These are phyloP conservation scores for Yamadazyma taylorii DNA, from an alignment of 1,139 yeast species.

Conservation along the genomic window DNA sequence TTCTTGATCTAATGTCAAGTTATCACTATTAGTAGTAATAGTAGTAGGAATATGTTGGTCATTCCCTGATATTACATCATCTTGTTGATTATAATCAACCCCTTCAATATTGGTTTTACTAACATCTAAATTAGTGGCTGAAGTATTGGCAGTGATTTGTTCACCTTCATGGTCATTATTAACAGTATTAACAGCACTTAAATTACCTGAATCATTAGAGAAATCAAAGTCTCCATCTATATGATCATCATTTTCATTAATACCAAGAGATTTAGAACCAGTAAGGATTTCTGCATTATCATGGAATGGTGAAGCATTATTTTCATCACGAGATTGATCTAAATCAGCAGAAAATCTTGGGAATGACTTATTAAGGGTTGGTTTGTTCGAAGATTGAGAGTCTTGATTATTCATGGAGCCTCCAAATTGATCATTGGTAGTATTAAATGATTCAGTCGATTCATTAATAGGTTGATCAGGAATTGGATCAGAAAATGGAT, in stretches of 20 bases:
- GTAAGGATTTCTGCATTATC: slow-evolving; percentile 12
- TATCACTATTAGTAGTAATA: neutral
- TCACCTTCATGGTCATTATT: slow-evolving; percentile 12
- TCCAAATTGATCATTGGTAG: slow-evolving; percentile 6
- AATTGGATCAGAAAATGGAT: slow-evolving; percentile 12
- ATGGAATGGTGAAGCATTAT: slow-evolving; percentile 14
- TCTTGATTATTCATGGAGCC: neutral
- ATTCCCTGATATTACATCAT: neutral
- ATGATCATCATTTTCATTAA: slow-evolving; percentile 12
- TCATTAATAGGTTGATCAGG: slow-evolving; percentile 13
- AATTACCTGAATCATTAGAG: slow-evolving; percentile 19
- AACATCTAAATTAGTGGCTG: slow-evolving; percentile 16
- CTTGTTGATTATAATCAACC: neutral
- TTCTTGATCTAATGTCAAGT: neutral
- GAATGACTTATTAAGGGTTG: too few relatives aligned
- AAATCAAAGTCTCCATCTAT: slow-evolving; percentile 33
- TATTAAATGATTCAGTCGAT: slow-evolving; percentile 9
- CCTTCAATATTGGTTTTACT: neutral
- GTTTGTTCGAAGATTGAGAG: too few relatives aligned
- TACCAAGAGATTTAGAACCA: slow-evolving; percentile 2
- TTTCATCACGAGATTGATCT: slow-evolving; percentile 4
- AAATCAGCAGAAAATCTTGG: slow-evolving; percentile 4
- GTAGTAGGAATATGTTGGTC: neutral
- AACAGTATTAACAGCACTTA: slow-evolving; percentile 15
- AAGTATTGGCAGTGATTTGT: slow-evolving; percentile 18